Conservation (phyloP, 2,329 filamentous ascomycete genomes). For the Pyricularia sp. region DNA sequence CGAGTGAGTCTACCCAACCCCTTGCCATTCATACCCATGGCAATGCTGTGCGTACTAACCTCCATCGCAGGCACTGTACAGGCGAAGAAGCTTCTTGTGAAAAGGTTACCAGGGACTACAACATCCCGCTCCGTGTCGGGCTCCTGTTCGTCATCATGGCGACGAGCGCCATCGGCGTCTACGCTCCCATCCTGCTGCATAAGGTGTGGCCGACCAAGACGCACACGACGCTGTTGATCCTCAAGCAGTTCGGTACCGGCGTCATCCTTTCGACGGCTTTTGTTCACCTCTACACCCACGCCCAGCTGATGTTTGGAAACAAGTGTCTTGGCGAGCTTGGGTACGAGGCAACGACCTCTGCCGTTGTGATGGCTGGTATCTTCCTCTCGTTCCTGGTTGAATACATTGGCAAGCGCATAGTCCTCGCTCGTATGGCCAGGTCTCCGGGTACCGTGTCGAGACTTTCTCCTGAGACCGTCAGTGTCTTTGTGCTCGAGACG, state of each 20-base stretch:
- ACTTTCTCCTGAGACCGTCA: slow-evolving; percentile 37
- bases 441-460: slow-evolving; percentile 13
- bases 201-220: slow-evolving; percentile 42
- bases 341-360: slow-evolving; percentile 61
- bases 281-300: slow-evolving; percentile 66
- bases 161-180: slow-evolving; percentile 60
- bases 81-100: slow-evolving; percentile 39
- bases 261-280: slow-evolving; percentile 66
- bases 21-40: not conserved
- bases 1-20: slow-evolving; percentile 43
- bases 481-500: slow-evolving; percentile 60
- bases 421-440: slow-evolving; percentile 24
- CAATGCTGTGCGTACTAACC: slow-evolving; percentile 5
- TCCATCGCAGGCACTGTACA: slow-evolving; percentile 44
- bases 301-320: slow-evolving; percentile 62
- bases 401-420: slow-evolving; percentile 52
- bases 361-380: slow-evolving; percentile 65
- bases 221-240: slow-evolving; percentile 44
- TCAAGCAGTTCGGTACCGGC: slow-evolving; percentile 69
- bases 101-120: slow-evolving; percentile 44
- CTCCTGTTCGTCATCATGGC: slow-evolving; percentile 63
- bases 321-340: slow-evolving; percentile 55
- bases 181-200: slow-evolving; percentile 54
- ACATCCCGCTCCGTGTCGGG: slow-evolving; percentile 59
- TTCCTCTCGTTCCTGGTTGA: slow-evolving; percentile 67